Evolutionary conservation across 164 flowering plant genomes (phyloP), one percentile per base, ranked within the genome.

Genomic region (Vitis labrusca): DNA sequence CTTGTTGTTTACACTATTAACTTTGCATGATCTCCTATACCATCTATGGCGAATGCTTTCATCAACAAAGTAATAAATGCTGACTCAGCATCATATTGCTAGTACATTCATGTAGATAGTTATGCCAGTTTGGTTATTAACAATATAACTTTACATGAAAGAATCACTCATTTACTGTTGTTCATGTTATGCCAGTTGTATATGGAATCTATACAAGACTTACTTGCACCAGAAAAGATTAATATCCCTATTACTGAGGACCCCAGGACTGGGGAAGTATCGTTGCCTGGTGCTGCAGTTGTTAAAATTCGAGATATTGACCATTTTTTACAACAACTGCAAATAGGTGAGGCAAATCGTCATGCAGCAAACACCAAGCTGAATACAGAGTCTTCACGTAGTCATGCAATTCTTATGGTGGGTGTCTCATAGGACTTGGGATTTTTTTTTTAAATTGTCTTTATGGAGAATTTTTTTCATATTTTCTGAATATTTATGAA

Each of bases 371-470:
- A 91, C 71, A 94, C 98, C 69, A 94, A 92, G 77, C 64, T 85
- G 73, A 94, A 94, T 74, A 87, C 93, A 29, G 94, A 88, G 80
- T 92, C 97, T 61, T 94, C 98, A 61, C 93, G 98, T 53, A 92
- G 98, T 73, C 98, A 94, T 87, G 97, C 97, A 52, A 87, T 94
- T 84, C 93, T 94, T 71, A 83, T 84, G 97, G 98, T 94, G 76
- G n/a, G 86, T 59, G 52, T 23, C 49, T 50, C 73, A 7, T 63
- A 32, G 12, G 60, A 52, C 15, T 69, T 56, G 30, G 50, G 23
- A 15, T 16, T 67, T 29, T 47, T n/a, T 51, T 49, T 16, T 0
- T 0, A 0, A 49, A 27, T 64, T 48, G 47, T 13, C 32, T 17
- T 32, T 66, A 11, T 72, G 14, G n/a, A 61, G 9, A 7, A 48